Base-by-base conservation (phyloP, 495 filamentous ascomycete genomes). In the Hypoxylon lenormandii region DNA sequence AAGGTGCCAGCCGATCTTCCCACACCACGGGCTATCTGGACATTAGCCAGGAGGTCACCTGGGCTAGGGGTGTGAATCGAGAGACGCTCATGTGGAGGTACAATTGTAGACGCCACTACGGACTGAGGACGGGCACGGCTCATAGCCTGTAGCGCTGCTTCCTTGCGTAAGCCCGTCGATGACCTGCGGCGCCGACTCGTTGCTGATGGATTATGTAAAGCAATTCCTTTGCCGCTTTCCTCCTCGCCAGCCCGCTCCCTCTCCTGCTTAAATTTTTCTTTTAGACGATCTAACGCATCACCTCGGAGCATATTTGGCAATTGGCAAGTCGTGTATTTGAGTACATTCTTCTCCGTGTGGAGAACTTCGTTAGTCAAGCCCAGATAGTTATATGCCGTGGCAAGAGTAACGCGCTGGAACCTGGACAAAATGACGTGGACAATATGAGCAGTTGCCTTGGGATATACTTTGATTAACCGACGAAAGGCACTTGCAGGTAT, bases 401-500 rank as follows among this genome's bases (percentile, higher is more conserved):
- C 89, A 42, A 98, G 91, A 1, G 96, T 98, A 16, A 98, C 95
- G 58, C 95, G 84, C 74, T 98, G 95, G 30, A 98, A 89, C 60
- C 95, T 85, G 1, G 95, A 97, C 26, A 98, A 77, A 53, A 98
- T 98, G 23, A 98, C 95, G 60, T 98, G 94, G 1, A 98, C 92
- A 64, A 98, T 97, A 75, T 98, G 95, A 5, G 96, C 91, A 10
- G 95, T 97, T 3, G 95, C 95, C 79, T 93, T 94, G 6, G 95
- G 95, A 74, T 97, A 98, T 18, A 97, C 90, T 66, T 91, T 84
- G n/a, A 96, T 98, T 37, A 98, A 81, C 7, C 95, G 90, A 57
- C 92, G 88, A 76, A 98, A 98, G 3, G 95, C 95, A 69, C 92
- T 95, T 4, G 94, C 96, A 3, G 95, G 95, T 66, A 98, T 98